These are phyloP conservation scores for Trypethelium eluteriae DNA, from an alignment of 495 filamentous ascomycete species.

Conservation along the genomic window DNA sequence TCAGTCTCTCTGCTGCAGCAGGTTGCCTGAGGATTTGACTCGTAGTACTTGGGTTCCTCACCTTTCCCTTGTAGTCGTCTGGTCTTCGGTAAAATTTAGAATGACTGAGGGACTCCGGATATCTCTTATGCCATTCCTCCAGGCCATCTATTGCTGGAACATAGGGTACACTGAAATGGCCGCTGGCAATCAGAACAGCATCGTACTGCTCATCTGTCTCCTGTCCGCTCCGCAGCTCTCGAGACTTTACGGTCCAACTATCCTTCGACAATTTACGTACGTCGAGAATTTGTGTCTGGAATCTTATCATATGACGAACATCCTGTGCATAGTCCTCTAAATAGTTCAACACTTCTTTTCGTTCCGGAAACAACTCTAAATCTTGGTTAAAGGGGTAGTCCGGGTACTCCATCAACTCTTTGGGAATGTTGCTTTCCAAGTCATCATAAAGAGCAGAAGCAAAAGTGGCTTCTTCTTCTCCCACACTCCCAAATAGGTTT, in stretches of 20 bases:
- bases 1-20: slow-evolving; percentile 3
- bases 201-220: slow-evolving; percentile 46
- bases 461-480: slow-evolving; percentile 37
- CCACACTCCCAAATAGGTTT: slow-evolving; percentile 3
- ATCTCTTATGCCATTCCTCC: slow-evolving; percentile 46
- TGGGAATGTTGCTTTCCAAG: slow-evolving; percentile 81
- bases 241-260: slow-evolving; percentile 50
- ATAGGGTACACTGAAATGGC: slow-evolving; percentile 68
- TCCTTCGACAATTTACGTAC: slow-evolving; percentile 31
- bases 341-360: slow-evolving; percentile 62
- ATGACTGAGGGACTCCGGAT: slow-evolving; percentile 64
- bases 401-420: slow-evolving; percentile 71
- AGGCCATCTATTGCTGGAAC: slow-evolving; percentile 60
- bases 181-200: slow-evolving; percentile 75
- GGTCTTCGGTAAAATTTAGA: slow-evolving; percentile 70
- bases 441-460: slow-evolving; percentile 72
- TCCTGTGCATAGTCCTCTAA: slow-evolving; percentile 64
- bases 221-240: slow-evolving; percentile 40
- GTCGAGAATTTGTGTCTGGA: slow-evolving; percentile 52
- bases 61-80: slow-evolving; percentile 47
- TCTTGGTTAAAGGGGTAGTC: slow-evolving; percentile 58
- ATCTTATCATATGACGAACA: slow-evolving; percentile 47
- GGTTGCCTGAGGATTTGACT: background rate
- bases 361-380: slow-evolving; percentile 62
- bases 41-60: background rate